A percentile compares a stretch with the other conserved stretches of the same genome.
Evolutionary conservation across 1,139 yeast genomes (phyloP).

Genomic region (Sugiyamaella pinicola): DNA sequence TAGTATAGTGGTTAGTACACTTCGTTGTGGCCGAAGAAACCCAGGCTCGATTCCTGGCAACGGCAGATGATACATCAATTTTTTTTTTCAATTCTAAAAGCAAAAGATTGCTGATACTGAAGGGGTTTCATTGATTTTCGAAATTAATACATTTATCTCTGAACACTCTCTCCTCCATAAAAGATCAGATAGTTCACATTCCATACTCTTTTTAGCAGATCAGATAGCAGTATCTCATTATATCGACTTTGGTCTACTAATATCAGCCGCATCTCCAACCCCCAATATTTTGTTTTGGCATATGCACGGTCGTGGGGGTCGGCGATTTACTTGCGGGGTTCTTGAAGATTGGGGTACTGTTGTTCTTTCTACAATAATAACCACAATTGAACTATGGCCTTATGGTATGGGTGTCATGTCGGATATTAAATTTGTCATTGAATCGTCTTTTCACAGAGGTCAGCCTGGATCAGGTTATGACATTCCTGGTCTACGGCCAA

Average conservation of each 20-base stretch:
- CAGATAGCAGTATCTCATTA: too few relatives aligned
- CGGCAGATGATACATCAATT: constrained; percentile 39
- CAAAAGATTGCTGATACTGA: too few relatives aligned
- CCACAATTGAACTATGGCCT: too few relatives aligned
- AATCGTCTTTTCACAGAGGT: constrained; percentile 20
- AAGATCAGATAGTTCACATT: too few relatives aligned
- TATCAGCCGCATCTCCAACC: too few relatives aligned
- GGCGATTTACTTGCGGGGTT: not conserved
- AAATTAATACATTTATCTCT: too few relatives aligned
- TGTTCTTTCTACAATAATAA: not conserved
- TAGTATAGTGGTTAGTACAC: constrained; percentile 19
- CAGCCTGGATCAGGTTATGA: constrained; percentile 16
- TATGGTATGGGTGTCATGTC: constrained; percentile 20
- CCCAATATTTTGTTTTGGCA: not conserved
- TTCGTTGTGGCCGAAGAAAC: constrained; percentile 40
- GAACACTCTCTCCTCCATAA: too few relatives aligned
- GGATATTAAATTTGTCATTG: constrained; percentile 27
- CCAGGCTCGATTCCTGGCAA: constrained; percentile 46
- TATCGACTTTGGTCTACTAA: not conserved
- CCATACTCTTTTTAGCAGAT: too few relatives aligned
- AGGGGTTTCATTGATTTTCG: too few relatives aligned
- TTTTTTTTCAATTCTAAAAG: constrained; percentile 18
- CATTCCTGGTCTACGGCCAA: constrained; percentile 21
- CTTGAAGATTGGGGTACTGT: not conserved
- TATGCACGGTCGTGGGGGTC: not conserved